phyloP scores from a whole-genome alignment of 2,329 filamentous ascomycete genomes.

The Phaeophleospora eucalypticola region DNA sequence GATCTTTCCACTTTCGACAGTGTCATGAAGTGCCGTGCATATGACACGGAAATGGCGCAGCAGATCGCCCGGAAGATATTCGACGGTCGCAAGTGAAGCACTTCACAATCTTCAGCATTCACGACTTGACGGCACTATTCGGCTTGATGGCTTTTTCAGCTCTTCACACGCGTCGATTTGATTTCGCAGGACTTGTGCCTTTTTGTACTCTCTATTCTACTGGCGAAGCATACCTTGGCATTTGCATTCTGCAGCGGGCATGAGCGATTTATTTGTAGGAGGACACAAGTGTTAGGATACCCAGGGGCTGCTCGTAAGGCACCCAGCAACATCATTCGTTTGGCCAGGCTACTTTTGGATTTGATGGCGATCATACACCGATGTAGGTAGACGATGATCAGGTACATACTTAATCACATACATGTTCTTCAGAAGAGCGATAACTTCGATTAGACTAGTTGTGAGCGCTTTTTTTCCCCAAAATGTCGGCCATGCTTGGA shows the following conservation, averaged over 20 bases:
- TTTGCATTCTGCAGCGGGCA: neutral
- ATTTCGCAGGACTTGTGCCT: neutral
- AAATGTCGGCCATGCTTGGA: no score
- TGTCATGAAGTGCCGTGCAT: constrained; percentile 14
- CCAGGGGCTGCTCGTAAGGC: neutral
- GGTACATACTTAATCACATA: no score
- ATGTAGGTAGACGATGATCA: no score
- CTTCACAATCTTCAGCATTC: neutral
- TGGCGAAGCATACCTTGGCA: neutral
- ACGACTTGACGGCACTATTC: neutral
- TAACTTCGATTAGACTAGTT: no score
- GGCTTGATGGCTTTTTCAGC: neutral
- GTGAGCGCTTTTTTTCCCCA: no score
- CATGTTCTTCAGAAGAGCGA: no score
- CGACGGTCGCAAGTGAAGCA: constrained; percentile 10
- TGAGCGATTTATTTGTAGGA: neutral
- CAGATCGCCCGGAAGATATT: constrained; percentile 20
- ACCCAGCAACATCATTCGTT: no score
- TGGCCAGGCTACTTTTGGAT: no score
- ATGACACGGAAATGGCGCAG: constrained; percentile 16
- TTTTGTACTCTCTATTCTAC: neutral
- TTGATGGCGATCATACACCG: no score
- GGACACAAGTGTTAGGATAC: neutral
- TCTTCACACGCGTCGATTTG: neutral
- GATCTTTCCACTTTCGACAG: constrained; percentile 16